phyloP scores from a whole-genome alignment of 345 rosid species.

The Excoecaria agallocha region DNA sequence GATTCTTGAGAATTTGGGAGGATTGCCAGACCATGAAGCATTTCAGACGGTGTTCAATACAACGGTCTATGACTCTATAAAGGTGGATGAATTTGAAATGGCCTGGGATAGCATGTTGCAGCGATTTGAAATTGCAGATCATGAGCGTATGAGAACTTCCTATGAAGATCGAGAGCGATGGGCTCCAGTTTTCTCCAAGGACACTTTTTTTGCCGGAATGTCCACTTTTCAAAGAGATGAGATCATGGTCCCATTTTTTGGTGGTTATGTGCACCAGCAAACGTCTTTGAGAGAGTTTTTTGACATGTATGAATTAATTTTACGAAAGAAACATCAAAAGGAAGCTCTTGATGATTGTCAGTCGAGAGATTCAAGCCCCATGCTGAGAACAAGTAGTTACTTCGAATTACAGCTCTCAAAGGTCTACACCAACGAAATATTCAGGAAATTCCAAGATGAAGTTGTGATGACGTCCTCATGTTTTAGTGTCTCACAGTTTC shows the following conservation, averaged over 20 bases:
- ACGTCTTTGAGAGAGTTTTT: constrained; percentile 89
- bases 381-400: constrained; percentile 60
- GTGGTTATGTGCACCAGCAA: constrained; percentile 64
- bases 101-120: constrained; percentile 73
- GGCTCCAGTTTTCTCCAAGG: constrained; percentile 83
- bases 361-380: constrained; percentile 47
- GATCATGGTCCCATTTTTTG: constrained; percentile 50
- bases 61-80: constrained; percentile 51
- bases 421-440: constrained; percentile 60
- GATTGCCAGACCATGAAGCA: constrained; percentile 47
- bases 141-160: constrained; percentile 63
- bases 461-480: constrained; percentile 88
- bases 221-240: constrained; percentile 53
- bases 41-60: constrained; percentile 48
- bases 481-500: constrained; percentile 69
- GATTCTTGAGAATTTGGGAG: constrained; percentile 56
- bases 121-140: constrained; percentile 48
- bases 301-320: constrained; percentile 70
- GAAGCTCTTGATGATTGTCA: constrained; percentile 62
- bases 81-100: constrained; percentile 64
- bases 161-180: constrained; percentile 71
- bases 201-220: constrained; percentile 65
- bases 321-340: constrained; percentile 69
- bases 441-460: constrained; percentile 75
- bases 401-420: constrained; percentile 82